Evolutionary conservation across 1,139 yeast species (phyloP).

Genomic region (Insectozyma bohioensis): DNA sequence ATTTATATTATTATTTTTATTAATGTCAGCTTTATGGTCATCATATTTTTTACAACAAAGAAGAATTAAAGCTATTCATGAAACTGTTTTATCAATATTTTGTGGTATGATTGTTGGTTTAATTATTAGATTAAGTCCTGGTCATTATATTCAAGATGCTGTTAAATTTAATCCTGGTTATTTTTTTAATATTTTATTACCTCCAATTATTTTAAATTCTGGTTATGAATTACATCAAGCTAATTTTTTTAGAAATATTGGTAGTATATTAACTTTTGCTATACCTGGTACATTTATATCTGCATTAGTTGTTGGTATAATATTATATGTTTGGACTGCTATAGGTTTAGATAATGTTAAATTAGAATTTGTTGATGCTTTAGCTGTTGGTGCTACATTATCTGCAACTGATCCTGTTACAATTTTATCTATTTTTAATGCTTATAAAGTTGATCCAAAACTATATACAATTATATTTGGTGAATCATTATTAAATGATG

Average conservation of each 20-base stretch:
- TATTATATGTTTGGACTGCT: conserved; percentile 86
- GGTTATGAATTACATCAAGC: conserved; percentile 97
- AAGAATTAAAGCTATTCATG: conserved; percentile 91
- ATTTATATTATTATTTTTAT: conserved; percentile 74
- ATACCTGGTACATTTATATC: conserved; percentile 96
- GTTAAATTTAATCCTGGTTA: conserved; percentile 93
- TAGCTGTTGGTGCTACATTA: conserved; percentile 95
- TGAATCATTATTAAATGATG: conserved; percentile 92
- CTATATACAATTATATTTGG: conserved; percentile 96
- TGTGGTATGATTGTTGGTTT: conserved; percentile 97
- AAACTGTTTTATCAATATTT: conserved; percentile 91
- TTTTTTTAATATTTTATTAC: conserved; percentile 89
- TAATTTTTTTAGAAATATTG: conserved; percentile 88
- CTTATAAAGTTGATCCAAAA: conserved; percentile 97
- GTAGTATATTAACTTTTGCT: conserved; percentile 90
- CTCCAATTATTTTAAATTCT: conserved; percentile 93
- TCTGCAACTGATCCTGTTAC: conserved; percentile 99
- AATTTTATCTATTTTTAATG: conserved; percentile 90
- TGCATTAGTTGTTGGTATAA: conserved; percentile 82
- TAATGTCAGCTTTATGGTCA: conserved; percentile 92
- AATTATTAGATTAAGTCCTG: conserved; percentile 85
- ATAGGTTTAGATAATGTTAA: conserved; percentile 85
- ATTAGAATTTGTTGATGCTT: conserved; percentile 91
- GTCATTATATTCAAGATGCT: conserved; percentile 95
- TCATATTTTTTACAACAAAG: conserved; percentile 90